These are phyloP conservation scores for Salix suchowensis DNA, from an alignment of 345 rosid genomes.

Conservation along the genomic window DNA sequence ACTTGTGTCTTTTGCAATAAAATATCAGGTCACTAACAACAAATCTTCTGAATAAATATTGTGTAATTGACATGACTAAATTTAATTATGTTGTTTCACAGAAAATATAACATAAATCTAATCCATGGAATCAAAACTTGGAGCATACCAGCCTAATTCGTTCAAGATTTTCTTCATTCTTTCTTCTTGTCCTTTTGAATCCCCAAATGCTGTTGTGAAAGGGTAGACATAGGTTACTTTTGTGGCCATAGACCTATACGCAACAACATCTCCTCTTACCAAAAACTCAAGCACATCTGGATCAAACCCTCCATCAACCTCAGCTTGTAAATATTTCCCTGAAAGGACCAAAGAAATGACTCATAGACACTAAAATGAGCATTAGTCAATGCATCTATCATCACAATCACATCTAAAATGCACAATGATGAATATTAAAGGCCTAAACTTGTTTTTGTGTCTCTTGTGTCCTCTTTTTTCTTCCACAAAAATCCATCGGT, in stretches of 20 bases:
- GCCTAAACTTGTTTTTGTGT: not conserved
- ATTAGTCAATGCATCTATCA: not conserved
- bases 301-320: constrained; percentile 72
- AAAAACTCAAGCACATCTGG: constrained; percentile 73
- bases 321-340: constrained; percentile 74
- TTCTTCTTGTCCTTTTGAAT: constrained; percentile 79
- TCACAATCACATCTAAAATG: not conserved
- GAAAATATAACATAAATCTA: constrained; percentile 16
- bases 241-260: constrained; percentile 69
- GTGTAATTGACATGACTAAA: not conserved
- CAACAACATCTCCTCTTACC: constrained; percentile 72
- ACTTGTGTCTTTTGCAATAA: too few species aligned
- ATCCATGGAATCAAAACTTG: constrained; percentile 75
- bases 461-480: not conserved
- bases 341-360: constrained; percentile 6
- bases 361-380: not conserved
- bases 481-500: not conserved
- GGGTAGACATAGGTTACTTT: constrained; percentile 87
- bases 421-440: not conserved
- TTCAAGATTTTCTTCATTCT: constrained; percentile 60
- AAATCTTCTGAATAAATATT: not conserved
- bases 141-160: constrained; percentile 80
- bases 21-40: not conserved
- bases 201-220: constrained; percentile 84
- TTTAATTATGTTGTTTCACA: not conserved